These are phyloP conservation scores for Bassia scoparia DNA, from an alignment of 148 eudicot species.

Conservation along the genomic window DNA sequence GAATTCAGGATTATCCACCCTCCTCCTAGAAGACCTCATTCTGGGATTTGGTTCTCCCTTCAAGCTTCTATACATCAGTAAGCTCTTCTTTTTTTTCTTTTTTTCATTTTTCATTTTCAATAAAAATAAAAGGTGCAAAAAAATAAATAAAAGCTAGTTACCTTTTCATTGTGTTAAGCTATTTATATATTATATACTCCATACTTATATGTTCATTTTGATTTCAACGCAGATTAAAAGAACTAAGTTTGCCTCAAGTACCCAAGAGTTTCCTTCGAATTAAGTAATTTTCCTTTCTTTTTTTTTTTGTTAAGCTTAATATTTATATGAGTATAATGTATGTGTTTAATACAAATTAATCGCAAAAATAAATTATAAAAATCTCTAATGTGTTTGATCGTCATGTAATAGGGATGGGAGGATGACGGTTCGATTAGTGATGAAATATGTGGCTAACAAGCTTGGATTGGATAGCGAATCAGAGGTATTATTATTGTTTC, in stretches of 20 bases:
- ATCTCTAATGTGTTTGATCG: background rate
- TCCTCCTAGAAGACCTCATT: slow-evolving; percentile 63
- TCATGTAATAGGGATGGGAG: slow-evolving; percentile 75
- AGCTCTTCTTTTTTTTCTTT: slow-evolving; percentile 23
- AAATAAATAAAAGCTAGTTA: background rate
- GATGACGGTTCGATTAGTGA: slow-evolving; percentile 69
- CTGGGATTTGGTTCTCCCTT: slow-evolving; percentile 80
- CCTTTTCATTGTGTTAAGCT: background rate
- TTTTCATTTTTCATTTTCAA: background rate
- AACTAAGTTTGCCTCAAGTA: slow-evolving; percentile 74
- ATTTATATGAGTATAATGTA: background rate
- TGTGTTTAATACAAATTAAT: background rate
- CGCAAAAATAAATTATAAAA: no score
- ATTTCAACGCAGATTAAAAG: slow-evolving; percentile 48
- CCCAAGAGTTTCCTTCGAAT: slow-evolving; percentile 80
- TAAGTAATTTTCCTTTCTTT: slow-evolving; percentile 38
- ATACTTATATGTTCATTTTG: background rate
- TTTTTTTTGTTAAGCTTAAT: background rate
- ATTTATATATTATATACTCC: background rate
- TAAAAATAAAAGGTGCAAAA: no score
- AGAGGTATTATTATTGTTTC: slow-evolving; percentile 48
- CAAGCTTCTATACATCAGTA: slow-evolving; percentile 70
- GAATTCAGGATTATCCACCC: slow-evolving; percentile 56
- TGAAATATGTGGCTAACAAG: slow-evolving; percentile 80
- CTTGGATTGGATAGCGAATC: slow-evolving; percentile 76